Base-by-base conservation (phyloP, 1,284 basidiomycete species). In the Psilocybe mexicana region DNA sequence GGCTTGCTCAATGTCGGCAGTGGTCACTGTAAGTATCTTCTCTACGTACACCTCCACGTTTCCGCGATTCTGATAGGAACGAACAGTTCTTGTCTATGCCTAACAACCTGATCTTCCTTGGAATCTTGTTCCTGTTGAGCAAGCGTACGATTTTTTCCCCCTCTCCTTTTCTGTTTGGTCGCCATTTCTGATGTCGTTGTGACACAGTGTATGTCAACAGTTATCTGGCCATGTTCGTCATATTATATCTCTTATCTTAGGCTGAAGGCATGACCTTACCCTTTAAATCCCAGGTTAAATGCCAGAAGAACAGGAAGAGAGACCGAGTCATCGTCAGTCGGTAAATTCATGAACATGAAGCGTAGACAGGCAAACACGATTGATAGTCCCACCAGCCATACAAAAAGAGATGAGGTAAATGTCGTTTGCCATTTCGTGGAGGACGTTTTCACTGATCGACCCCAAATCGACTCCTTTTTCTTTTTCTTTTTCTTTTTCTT, bases 191-290 rank as follows among this genome's bases (percentile, higher is more conserved):
- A 14, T 8, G 12, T 7, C 35, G 12, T 42, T 18, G 18, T 18
- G 18, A 18, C 36, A 7, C 26, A 56, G 54, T 58, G 8, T 58
- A 58, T 28, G 46, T 58, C 10, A 58, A 58, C 38, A 58, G 56
- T 25, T 58, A 58, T 28, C 10, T 58, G 7, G 50, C 56, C 12
- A 58, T 58, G 56, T 58, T 25, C 44, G 55, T 52, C 18, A 18
- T 18, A 11, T 26, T 25, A 3, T 2, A n/a, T 25, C 14, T 26
- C 18, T 1, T 28, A 35, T 6, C 35, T 14, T 23, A 14, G 10
- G 25, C 3, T 4, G 5, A 1, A n/a, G 2, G 11, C 7, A 6
- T 3, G 25, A 12, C 14, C 40, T 30, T 6, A 23, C 6, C 2
- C 18, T 33, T 24, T 4, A 18, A 8, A 8, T 18, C 30, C 11